Base-by-base conservation (phyloP, 179 eudicot species). In the Pouteria campechiana region DNA sequence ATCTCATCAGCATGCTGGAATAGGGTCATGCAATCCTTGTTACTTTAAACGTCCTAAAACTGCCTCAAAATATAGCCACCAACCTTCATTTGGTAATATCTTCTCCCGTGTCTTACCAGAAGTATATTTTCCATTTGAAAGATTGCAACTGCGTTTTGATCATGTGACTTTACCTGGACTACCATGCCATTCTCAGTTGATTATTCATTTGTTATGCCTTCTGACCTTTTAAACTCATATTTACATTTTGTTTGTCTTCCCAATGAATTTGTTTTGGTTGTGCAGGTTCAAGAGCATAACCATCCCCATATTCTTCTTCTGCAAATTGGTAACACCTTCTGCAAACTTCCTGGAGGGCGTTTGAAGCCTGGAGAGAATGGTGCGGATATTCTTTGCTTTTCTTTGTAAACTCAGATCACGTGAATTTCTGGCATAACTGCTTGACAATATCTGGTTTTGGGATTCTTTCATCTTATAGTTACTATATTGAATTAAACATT, bases 311-410 rank as follows among this genome's bases (percentile, higher is more conserved):
- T 81, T 44, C 83, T 81, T 61, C 83, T 81, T 38, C 59, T 81
- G 44, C 82, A 81, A 81, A 86, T 81, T 35, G 95, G 95, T 17
- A 81, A 85, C 61, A 86, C 95, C 13, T 81, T 90, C 50, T 81
- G 90, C 68, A 90, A 86, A 66, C 95, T 90, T 57, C 98, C 94
- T 3, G 97, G 98, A 31, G 98, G 98, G 18, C 83, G 98, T 39
- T 41, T 89, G 64, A 81, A 78, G 67, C 93, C 95, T n/a, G 95
- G 95, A 44, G 97, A 89, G 66, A 81, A 70, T 66, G 95, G 95
- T 85, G 59, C 22, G n/a, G 37, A 11, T 20, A n/a, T 37, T 35
- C 9, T 46, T 25, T 25, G 21, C 17, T 7, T 22, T 39, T 15
- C 55, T 17, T 23, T 36, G 25, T 25, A 2, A 10, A 24, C 34